Percentiles rank a stretch among this genome's conserved stretches.
Evolutionary conservation across 2,329 filamentous ascomycete genomes (phyloP).

Genomic region (Biscogniauxia marginata): DNA sequence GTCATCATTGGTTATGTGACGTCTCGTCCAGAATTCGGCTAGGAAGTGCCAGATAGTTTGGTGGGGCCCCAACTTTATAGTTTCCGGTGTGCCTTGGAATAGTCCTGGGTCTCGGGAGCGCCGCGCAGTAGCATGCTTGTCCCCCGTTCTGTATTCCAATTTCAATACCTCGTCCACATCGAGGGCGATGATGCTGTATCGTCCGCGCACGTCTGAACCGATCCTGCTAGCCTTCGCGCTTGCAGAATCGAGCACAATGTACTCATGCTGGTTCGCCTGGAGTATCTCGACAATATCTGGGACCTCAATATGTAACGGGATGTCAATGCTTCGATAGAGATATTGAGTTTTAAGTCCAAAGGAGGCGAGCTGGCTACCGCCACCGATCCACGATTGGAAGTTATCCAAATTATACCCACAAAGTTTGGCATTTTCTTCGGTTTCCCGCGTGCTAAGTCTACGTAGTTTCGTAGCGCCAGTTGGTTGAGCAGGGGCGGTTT

Average conservation of each 20-base stretch:
- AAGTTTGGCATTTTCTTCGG: neutral
- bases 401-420: neutral
- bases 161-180: slow-evolving; percentile 56
- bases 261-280: slow-evolving; percentile 39
- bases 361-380: slow-evolving; percentile 29
- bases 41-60: slow-evolving; percentile 51
- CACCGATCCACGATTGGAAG: slow-evolving; percentile 20
- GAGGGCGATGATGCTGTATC: slow-evolving; percentile 73
- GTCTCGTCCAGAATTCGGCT: slow-evolving; percentile 42
- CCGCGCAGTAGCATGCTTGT: slow-evolving; percentile 38
- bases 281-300: slow-evolving; percentile 56
- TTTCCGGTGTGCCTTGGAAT: slow-evolving; percentile 24
- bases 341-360: slow-evolving; percentile 35
- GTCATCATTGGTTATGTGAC: slow-evolving; percentile 23
- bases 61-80: slow-evolving; percentile 25
- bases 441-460: neutral
- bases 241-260: slow-evolving; percentile 60
- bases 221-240: slow-evolving; percentile 48
- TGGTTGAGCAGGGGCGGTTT: neutral
- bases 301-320: slow-evolving; percentile 47
- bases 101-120: slow-evolving; percentile 12
- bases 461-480: slow-evolving; percentile 7
- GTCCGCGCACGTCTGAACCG: slow-evolving; percentile 51
- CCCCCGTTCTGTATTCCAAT: slow-evolving; percentile 56
- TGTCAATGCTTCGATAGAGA: slow-evolving; percentile 39